A percentile compares a stretch with the other conserved stretches of the same genome.
These are phyloP conservation scores for Phytophthora cajani DNA, from an alignment of 352 stramenopile species.

Conservation along the genomic window DNA sequence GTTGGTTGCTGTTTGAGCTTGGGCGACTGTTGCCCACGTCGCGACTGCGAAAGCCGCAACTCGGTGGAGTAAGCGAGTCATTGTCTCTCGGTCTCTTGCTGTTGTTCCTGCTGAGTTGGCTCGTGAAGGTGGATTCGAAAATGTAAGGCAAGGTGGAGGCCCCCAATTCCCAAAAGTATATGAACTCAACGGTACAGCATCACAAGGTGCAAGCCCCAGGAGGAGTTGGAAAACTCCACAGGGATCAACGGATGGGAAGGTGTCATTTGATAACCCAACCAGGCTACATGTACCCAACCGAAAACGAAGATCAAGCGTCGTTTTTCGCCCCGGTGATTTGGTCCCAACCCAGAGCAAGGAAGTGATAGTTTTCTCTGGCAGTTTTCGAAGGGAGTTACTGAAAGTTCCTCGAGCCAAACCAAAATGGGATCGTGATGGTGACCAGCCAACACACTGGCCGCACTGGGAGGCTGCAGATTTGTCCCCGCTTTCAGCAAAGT, in stretches of 20 bases:
- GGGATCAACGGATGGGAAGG: conserved; percentile 26
- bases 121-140: conserved; percentile 24
- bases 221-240: conserved; percentile 25
- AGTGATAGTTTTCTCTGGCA: neutral
- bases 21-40: conserved; percentile 16
- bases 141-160: conserved; percentile 4
- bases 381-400: conserved; percentile 23
- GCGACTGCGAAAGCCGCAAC: conserved; percentile 23
- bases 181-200: neutral
- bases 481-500: conserved; percentile 8
- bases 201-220: conserved; percentile 1
- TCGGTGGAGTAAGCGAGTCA: conserved; percentile 28
- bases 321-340: conserved; percentile 3
- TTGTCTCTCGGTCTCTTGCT: conserved; percentile 13
- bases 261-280: conserved; percentile 1
- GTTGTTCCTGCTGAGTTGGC: conserved; percentile 8
- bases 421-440: conserved; percentile 27
- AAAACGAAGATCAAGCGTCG: conserved; percentile 15
- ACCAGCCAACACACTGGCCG: conserved; percentile 18
- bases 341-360: neutral
- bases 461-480: conserved; percentile 18
- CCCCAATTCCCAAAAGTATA: neutral
- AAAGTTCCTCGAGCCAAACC: conserved; percentile 23
- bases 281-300: neutral
- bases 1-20: conserved; percentile 24